Conservation (phyloP, 257 asterid species). For the Euphrasia confusa region DNA sequence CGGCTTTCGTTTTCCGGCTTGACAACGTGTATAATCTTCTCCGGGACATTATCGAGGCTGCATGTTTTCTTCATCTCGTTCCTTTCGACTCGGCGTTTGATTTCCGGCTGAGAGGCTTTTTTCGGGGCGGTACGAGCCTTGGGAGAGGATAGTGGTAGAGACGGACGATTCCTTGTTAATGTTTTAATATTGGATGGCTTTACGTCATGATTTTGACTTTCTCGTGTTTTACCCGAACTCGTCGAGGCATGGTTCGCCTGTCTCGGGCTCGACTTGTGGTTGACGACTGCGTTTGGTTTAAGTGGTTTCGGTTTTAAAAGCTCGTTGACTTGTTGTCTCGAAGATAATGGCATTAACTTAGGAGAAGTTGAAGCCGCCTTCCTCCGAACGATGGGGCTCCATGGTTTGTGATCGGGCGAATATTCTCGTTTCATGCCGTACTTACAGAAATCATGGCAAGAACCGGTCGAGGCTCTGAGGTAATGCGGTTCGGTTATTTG, state of each 20-base stretch:
- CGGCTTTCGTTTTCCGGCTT: constrained; percentile 20
- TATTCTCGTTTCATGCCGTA: constrained; percentile 41
- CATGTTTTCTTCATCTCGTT: constrained; percentile 14
- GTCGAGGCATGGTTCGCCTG: background rate
- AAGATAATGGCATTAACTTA: background rate
- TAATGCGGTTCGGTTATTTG: constrained; percentile 29
- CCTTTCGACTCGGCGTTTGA: constrained; percentile 15
- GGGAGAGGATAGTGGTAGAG: background rate
- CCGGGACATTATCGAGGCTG: constrained; percentile 26
- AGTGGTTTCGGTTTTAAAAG: constrained; percentile 19
- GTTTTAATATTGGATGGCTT: background rate
- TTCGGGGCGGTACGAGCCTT: background rate
- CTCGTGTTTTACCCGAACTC: constrained; percentile 14
- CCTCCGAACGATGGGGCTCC: constrained; percentile 8
- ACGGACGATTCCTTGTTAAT: background rate
- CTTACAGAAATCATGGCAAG: constrained; percentile 89
- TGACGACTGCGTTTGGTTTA: constrained; percentile 4
- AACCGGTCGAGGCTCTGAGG: constrained; percentile 64
- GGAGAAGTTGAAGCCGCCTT: constrained; percentile 17
- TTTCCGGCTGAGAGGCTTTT: constrained; percentile 11
- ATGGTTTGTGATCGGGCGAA: constrained; percentile 25
- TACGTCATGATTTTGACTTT: background rate
- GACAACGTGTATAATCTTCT: constrained; percentile 35
- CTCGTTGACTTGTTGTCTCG: constrained; percentile 13
- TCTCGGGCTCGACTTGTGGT: constrained; percentile 3